Percentiles rank a stretch among this genome's conserved stretches.
phyloP scores from a whole-genome alignment of 495 filamentous ascomycete species.

The Podospora anserina region DNA sequence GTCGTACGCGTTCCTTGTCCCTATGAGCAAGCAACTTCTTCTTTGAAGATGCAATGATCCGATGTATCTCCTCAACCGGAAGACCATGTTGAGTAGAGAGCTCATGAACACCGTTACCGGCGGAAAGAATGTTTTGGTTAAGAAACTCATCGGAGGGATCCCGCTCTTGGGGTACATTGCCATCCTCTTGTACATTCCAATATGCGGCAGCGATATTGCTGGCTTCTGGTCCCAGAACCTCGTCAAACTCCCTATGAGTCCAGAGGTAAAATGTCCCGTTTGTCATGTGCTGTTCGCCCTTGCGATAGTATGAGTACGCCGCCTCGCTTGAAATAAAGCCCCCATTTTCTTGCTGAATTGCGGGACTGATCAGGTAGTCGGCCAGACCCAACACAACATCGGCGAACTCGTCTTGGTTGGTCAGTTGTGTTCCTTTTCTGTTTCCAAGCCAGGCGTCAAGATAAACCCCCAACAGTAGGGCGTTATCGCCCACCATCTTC shows the following conservation, averaged over 20 bases:
- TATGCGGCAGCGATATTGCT: conserved; percentile 75
- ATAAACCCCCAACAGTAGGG: conserved; percentile 80
- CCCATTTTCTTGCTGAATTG: conserved; percentile 62
- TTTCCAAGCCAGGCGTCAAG: conserved; percentile 78
- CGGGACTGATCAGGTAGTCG: conserved; percentile 71
- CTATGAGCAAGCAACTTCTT: conserved; percentile 70
- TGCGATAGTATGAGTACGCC: conserved; percentile 78
- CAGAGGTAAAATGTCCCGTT: conserved; percentile 96
- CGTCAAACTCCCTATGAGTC: conserved; percentile 83
- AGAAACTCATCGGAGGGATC: conserved; percentile 94
- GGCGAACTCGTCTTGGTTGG: conserved; percentile 56
- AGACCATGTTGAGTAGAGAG: conserved; percentile 78
- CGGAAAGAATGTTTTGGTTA: conserved; percentile 64
- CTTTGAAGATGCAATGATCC: conserved; percentile 65
- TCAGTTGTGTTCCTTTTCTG: conserved; percentile 45
- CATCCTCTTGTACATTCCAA: conserved; percentile 81
- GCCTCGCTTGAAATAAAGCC: conserved; percentile 90
- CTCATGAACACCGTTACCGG: conserved; percentile 52
- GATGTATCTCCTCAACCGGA: conserved; percentile 65
- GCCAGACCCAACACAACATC: conserved; percentile 79
- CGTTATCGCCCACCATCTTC: conserved; percentile 97
- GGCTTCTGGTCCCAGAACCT: conserved; percentile 61
- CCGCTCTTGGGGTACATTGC: conserved; percentile 79
- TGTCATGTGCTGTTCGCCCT: conserved; percentile 75
- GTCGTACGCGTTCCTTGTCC: conserved; percentile 70